phyloP scores from a whole-genome alignment of 176 grass and related monocot genomes.

The Tuctoria greenei region DNA sequence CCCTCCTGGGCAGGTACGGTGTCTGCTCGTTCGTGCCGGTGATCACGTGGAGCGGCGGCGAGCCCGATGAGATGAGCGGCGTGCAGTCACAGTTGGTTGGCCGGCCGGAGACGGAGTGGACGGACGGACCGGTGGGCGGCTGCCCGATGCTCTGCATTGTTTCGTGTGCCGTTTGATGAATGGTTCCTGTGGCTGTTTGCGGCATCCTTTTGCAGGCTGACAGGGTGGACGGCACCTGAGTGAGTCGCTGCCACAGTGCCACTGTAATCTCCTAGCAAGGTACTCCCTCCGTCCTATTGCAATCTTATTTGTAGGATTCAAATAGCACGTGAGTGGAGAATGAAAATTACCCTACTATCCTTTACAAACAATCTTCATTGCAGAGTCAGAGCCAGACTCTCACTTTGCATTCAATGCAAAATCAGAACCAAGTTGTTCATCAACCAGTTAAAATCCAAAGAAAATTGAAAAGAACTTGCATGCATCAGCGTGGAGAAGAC shows the following conservation, averaged over 20 bases:
- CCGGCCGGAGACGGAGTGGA: background rate
- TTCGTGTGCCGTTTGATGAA: slow-evolving; percentile 29
- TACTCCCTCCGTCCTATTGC: no score
- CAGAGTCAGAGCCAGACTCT: no score
- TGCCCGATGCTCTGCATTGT: background rate
- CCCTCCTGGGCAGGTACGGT: background rate
- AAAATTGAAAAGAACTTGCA: no score
- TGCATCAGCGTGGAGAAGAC: no score
- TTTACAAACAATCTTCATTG: no score
- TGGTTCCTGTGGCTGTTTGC: background rate
- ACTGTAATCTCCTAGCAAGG: no score
- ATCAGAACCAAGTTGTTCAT: no score
- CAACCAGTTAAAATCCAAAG: no score
- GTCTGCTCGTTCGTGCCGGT: background rate
- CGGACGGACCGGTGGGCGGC: background rate
- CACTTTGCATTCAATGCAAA: no score
- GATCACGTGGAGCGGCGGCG: slow-evolving; percentile 12
- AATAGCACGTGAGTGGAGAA: no score
- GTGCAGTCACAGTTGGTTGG: background rate
- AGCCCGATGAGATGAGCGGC: background rate
- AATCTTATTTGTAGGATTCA: no score
- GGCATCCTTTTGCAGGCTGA: background rate
- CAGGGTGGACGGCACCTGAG: slow-evolving; percentile 32
- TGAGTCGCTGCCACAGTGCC: background rate
- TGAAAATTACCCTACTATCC: no score